Evolutionary conservation across 768 basidiomycete genomes (phyloP).

Genomic region (Pisolithus albus): DNA sequence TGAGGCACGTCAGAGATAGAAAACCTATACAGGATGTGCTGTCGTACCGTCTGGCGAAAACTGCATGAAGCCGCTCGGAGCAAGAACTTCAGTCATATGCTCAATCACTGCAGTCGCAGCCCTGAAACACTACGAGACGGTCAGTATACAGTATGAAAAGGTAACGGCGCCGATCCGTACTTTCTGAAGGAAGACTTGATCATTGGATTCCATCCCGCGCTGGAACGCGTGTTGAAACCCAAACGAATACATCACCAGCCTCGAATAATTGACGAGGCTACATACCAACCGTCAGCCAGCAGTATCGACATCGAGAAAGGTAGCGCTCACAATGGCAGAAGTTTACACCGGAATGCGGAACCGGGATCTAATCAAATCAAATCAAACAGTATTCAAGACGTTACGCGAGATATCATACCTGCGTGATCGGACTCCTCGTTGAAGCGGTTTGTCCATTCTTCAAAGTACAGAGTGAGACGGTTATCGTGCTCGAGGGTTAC

Average conservation of each 20-base stretch:
- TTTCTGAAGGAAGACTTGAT: slow-evolving; percentile 63
- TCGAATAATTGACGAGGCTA: slow-evolving; percentile 69
- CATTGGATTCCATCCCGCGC: slow-evolving; percentile 55
- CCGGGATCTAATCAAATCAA: slow-evolving; percentile 40
- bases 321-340: slow-evolving; percentile 66
- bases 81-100: slow-evolving; percentile 57
- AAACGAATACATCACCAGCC: slow-evolving; percentile 82
- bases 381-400: not conserved
- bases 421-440: slow-evolving; percentile 50
- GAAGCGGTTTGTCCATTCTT: slow-evolving; percentile 64
- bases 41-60: slow-evolving; percentile 66
- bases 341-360: slow-evolving; percentile 52
- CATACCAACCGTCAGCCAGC: slow-evolving; percentile 5
- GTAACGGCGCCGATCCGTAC: slow-evolving; percentile 25
- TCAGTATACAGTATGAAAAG: no score
- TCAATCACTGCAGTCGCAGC: slow-evolving; percentile 62
- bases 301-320: not conserved
- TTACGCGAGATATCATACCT: slow-evolving; percentile 31
- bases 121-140: slow-evolving; percentile 49
- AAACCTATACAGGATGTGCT: not conserved
- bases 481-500: slow-evolving; percentile 58
- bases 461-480: slow-evolving; percentile 47
- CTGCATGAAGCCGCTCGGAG: slow-evolving; percentile 69
- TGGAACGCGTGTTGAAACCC: slow-evolving; percentile 80
- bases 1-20: slow-evolving; percentile 14